Evolutionary conservation across 495 filamentous ascomycete species (phyloP).

Genomic region (Xylaria venustula): DNA sequence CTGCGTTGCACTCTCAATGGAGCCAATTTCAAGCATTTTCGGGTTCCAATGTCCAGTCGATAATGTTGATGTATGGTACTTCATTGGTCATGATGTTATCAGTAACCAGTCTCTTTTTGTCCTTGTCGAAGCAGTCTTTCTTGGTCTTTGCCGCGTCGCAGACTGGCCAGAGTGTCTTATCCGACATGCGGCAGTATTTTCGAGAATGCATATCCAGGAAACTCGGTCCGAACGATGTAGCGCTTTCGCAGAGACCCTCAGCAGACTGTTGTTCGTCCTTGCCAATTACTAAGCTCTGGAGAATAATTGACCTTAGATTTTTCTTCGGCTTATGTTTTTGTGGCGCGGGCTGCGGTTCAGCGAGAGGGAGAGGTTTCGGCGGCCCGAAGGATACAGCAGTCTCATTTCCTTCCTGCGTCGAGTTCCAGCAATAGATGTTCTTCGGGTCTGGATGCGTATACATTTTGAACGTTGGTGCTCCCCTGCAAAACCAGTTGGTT

Average conservation of each 20-base stretch:
- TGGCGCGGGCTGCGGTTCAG: too few species aligned
- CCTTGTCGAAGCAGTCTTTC: constrained; percentile 22
- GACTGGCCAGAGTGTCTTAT: background rate
- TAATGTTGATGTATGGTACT: constrained; percentile 14
- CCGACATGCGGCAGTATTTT: background rate
- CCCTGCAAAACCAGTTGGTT: background rate
- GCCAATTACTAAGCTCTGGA: background rate
- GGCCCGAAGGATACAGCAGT: too few species aligned
- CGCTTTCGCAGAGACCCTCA: background rate
- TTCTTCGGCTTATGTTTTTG: too few species aligned
- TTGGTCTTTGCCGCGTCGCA: background rate
- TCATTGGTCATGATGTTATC: constrained; percentile 14
- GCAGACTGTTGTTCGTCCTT: background rate
- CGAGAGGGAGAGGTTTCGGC: too few species aligned
- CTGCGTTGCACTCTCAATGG: too few species aligned
- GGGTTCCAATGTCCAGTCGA: constrained; percentile 26
- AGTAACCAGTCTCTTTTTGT: constrained; percentile 7
- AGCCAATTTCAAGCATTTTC: too few species aligned
- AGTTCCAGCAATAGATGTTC: background rate
- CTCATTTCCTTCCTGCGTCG: too few species aligned
- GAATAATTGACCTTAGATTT: too few species aligned
- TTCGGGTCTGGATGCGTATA: background rate
- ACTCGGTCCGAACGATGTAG: background rate
- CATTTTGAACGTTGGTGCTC: background rate
- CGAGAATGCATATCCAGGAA: background rate